Base-by-base conservation (phyloP, 768 basidiomycete genomes). In the Suillus hirtellus region DNA sequence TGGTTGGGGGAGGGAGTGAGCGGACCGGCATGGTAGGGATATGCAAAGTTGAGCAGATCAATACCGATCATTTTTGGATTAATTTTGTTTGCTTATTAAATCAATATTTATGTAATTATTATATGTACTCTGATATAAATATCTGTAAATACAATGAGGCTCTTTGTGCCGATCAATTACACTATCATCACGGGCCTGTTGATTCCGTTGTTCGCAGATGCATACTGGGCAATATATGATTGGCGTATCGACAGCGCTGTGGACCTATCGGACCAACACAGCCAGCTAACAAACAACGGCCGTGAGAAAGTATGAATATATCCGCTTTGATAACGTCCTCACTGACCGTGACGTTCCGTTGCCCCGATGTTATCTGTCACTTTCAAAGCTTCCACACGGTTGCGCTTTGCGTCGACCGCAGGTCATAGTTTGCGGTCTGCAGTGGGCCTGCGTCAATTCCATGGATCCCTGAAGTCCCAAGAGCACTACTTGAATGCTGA, bases 1-100 rank as follows among this genome's bases (percentile, higher is more conserved):
- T 87, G 47, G 76, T 72, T 17, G 80, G 77, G 50, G 84, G 83
- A 12, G 83, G 86, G 6, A 86, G 75, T 31, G 84, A 85, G 63
- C 77, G 78, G 44, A 73, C 62, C 58, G 78, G 71, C 69, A 77
- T 76, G 17, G 62, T 61, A 43, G 27, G 21, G 64, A 31, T n/a
- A 15, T 38, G 12, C 35, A 14, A 53, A 19, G 59, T 10, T 53
- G 19, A 53, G 52, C 5, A 34, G 50, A 31, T 31, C 8, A 14
- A 52, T 31, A 2, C 9, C 0, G 19, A 53, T 53, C 34, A 35
- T n/a, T 34, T 53, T 35, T 53, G 19, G 6, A 53, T n/a, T 3
- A n/a, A 53, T 19, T 34, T 31, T 27, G 31, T 31, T 50, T 49
- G 24, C 0, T 49, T 31, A 50, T 10, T 31, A 10, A 31, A 34